These are phyloP conservation scores for Suillus spraguei DNA, from an alignment of 768 basidiomycete species.

Conservation along the genomic window DNA sequence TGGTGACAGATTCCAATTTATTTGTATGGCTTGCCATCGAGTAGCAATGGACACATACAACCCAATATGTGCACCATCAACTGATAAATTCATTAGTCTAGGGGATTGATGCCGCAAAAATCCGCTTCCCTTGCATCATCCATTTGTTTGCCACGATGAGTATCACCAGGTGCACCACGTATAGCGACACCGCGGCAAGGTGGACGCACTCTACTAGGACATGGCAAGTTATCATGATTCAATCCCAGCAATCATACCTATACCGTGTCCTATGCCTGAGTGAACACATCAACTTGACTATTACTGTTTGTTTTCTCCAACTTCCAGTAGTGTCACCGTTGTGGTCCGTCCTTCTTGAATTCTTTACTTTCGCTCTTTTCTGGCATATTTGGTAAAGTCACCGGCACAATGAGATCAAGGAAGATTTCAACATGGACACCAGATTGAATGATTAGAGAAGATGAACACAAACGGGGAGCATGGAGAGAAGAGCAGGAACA, in stretches of 20 bases:
- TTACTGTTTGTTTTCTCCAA: slow-evolving; percentile 26
- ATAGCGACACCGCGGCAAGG: slow-evolving; percentile 21
- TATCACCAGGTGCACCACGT: slow-evolving; percentile 21
- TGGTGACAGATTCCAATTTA: slow-evolving; percentile 21
- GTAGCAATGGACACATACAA: background rate
- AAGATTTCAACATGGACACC: slow-evolving; percentile 5
- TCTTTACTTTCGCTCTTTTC: slow-evolving; percentile 21
- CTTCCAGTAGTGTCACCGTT: slow-evolving; percentile 26
- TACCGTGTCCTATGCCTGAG: slow-evolving; percentile 14
- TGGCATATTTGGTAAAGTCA: slow-evolving; percentile 27
- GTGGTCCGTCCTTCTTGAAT: slow-evolving; percentile 24
- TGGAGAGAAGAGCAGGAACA: background rate
- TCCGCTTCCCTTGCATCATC: slow-evolving; percentile 20
- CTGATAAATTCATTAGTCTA: background rate
- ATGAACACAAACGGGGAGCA: background rate
- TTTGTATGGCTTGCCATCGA: slow-evolving; percentile 12
- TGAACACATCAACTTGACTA: slow-evolving; percentile 20
- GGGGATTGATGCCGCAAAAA: slow-evolving; percentile 11
- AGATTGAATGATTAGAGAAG: background rate
- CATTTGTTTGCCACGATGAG: slow-evolving; percentile 23
- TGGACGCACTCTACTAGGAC: slow-evolving; percentile 17
- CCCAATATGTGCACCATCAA: background rate
- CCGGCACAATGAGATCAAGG: slow-evolving; percentile 9
- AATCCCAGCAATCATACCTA: slow-evolving; percentile 20
- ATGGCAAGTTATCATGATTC: slow-evolving; percentile 16